A percentile compares a stretch with the other conserved stretches of the same genome.
Evolutionary conservation across 2,329 filamentous ascomycete species (phyloP).

Genomic region (Onygenales sp.): DNA sequence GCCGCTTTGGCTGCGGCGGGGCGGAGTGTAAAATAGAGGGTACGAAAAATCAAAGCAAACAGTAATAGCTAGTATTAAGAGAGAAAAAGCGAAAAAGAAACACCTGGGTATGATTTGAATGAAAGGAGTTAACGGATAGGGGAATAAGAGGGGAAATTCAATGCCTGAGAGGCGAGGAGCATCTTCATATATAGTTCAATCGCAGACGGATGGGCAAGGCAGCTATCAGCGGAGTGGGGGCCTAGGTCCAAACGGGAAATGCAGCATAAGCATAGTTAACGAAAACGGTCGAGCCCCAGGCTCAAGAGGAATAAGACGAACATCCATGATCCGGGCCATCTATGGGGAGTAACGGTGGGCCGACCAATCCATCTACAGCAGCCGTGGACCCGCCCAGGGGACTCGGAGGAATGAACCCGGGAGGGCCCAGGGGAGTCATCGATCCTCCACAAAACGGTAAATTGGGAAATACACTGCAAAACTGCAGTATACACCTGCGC

Average conservation of each 20-base stretch:
- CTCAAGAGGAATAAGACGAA: not conserved
- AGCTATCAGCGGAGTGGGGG: not conserved
- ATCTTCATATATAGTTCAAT: conserved; percentile 1
- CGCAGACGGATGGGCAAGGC: not conserved
- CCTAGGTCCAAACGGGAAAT: not conserved
- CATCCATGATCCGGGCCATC: not conserved
- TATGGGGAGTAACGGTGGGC: no score
- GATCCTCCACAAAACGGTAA: not conserved
- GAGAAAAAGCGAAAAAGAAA: not conserved
- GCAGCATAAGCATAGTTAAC: not conserved
- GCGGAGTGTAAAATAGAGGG: no score
- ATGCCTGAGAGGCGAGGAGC: not conserved
- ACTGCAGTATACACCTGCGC: not conserved
- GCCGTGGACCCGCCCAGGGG: no score
- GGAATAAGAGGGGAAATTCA: not conserved
- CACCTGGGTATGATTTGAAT: not conserved
- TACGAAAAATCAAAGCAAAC: not conserved
- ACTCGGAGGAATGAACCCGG: no score
- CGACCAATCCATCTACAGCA: no score
- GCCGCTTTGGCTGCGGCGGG: no score
- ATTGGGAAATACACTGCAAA: not conserved
- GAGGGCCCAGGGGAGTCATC: not conserved
- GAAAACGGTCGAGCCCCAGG: not conserved
- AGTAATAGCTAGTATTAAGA: not conserved
- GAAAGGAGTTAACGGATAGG: not conserved